phyloP scores from a whole-genome alignment of 2,329 filamentous ascomycete species.

The Lizonia empirigonia region DNA sequence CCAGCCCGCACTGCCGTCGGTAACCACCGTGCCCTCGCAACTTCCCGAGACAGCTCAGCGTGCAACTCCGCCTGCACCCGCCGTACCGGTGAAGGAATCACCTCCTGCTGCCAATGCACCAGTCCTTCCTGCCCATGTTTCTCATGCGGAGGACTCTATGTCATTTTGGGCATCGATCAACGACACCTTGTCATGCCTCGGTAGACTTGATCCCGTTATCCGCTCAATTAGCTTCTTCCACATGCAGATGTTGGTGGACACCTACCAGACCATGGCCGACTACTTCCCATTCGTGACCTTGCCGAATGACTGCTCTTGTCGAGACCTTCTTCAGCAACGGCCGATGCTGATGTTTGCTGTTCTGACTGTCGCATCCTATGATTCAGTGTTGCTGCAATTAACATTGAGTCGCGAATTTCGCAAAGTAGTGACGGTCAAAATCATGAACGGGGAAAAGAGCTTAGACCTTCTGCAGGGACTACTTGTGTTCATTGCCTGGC shows the following conservation, averaged over 20 bases:
- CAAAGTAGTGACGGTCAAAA: conserved; percentile 42
- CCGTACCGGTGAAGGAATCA: conserved; percentile 22
- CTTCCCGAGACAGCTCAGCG: conserved; percentile 29
- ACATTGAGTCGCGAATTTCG: conserved; percentile 45
- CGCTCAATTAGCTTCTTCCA: conserved; percentile 43
- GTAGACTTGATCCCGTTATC: conserved; percentile 41
- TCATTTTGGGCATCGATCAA: conserved; percentile 45
- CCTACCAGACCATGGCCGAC: conserved; percentile 40
- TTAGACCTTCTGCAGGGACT: conserved; percentile 42
- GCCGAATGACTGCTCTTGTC: conserved; percentile 35
- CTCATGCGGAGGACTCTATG: conserved; percentile 33
- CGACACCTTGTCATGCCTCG: conserved; percentile 38
- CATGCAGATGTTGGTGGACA: conserved; percentile 43
- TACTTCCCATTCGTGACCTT: conserved; percentile 45
- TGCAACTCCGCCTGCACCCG: conserved; percentile 22
- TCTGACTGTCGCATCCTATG: conserved; percentile 41
- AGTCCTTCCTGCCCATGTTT: conserved; percentile 32
- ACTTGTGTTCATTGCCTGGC: conserved; percentile 46
- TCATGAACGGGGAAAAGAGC: conserved; percentile 46
- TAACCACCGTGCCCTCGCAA: conserved; percentile 32
- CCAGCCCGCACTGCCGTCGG: conserved; percentile 28
- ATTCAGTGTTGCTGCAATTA: conserved; percentile 37
- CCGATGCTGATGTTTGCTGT: conserved; percentile 45
- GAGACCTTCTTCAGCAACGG: conserved; percentile 37
- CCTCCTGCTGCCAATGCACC: conserved; percentile 23